Base-by-base conservation (phyloP, 1,284 basidiomycete genomes). In the Cystobasidium slooffiae region DNA sequence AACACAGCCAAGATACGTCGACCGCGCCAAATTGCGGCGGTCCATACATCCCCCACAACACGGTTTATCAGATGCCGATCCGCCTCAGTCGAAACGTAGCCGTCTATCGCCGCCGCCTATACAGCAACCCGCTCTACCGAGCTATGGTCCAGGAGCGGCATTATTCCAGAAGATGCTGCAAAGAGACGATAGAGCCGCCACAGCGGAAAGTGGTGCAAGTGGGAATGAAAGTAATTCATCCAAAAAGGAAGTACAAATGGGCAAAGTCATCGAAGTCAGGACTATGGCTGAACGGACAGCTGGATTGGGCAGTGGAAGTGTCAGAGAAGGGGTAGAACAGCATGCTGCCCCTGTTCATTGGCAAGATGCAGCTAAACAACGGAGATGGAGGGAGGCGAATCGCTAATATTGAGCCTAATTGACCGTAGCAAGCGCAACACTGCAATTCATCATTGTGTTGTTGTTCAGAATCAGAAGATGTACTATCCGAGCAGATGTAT, bases 351-450 rank as follows among this genome's bases (percentile, higher is more conserved):
- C 44, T 8, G 47, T 16, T 16, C 62, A 59, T 22, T 73, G 70
- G 70, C 20, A 43, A 51, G 51, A 66, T 39, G 31, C 63, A 6
- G 70, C 56, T 24, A 56, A 41, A 44, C 59, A 73, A 43, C 62
- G 62, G 46, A 65, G 70, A 51, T 73, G 70, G 70, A 64, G 46
- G n/a, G 70, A 73, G 41, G 62, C 49, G 20, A 51, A 66, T 53
- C 64, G 64, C 37, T 66, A 53, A 47, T 18, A n/a, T 31, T 20
- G 1, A 44, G 20, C 49, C 0, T 14, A 39, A 22, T 18, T 20
- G 61, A 10, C 24, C 5, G 31, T 31, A 31, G 31, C 31, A 31
- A 31, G 31, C 31, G 31, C 31, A 31, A 31, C 5, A 31, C 5
- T 31, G 31, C 2, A 31, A 2, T 31, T 31, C 31, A 5, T 31